A percentile compares a stretch with the other conserved stretches of the same genome.
phyloP scores from a whole-genome alignment of 441 rosid species.

The Populus hybrid region DNA sequence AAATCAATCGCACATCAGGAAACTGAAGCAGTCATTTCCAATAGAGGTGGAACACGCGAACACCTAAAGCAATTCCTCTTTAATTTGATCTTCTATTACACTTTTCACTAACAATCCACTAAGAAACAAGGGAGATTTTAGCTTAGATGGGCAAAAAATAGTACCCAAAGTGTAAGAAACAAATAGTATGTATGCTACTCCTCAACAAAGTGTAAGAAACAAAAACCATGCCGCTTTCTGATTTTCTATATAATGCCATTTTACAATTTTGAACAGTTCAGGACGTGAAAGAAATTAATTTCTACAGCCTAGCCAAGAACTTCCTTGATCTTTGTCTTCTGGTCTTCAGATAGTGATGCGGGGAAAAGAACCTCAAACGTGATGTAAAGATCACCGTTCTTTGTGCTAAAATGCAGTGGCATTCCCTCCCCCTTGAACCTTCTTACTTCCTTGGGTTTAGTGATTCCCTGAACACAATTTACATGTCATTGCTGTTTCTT shows the following conservation, averaged over 20 bases:
- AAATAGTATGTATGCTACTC: neutral
- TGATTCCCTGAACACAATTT: slow-evolving; percentile 56
- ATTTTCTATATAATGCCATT: slow-evolving; percentile 26
- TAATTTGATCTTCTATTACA: neutral
- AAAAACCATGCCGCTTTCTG: slow-evolving; percentile 22
- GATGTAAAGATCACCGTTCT: slow-evolving; percentile 84
- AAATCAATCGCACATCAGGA: too few species aligned
- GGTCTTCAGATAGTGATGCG: slow-evolving; percentile 64
- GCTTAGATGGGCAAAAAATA: neutral
- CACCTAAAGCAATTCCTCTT: neutral
- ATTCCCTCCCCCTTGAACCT: slow-evolving; percentile 94
- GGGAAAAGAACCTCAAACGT: slow-evolving; percentile 91
- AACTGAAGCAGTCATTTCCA: too few species aligned
- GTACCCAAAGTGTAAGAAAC: neutral
- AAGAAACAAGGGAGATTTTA: neutral
- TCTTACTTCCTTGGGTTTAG: slow-evolving; percentile 83
- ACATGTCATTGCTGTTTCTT: neutral
- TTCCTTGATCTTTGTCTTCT: slow-evolving; percentile 76
- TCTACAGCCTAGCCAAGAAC: slow-evolving; percentile 50
- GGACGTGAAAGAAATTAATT: neutral
- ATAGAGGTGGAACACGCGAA: neutral
- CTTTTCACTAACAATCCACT: neutral
- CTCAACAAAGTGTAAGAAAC: slow-evolving; percentile 3
- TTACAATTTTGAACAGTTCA: slow-evolving; percentile 40
- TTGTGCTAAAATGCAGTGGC: slow-evolving; percentile 78